These are phyloP conservation scores for Yamadazyma philogaea DNA, from an alignment of 805 yeast species.

Conservation along the genomic window DNA sequence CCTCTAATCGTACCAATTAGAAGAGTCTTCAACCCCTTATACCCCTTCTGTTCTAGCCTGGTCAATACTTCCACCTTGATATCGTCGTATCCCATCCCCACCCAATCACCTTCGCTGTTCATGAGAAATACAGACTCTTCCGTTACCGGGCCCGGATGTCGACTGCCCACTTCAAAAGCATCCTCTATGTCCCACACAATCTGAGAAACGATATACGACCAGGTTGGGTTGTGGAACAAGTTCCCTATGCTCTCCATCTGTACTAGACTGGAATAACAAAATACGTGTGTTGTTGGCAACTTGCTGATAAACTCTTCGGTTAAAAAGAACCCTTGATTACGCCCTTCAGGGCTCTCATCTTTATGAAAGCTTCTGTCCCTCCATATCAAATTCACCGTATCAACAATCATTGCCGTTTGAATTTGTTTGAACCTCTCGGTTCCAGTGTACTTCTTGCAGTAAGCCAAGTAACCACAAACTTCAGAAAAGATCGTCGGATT, in stretches of 20 bases:
- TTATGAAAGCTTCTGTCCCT: constrained; percentile 48
- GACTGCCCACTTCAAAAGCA: constrained; percentile 22
- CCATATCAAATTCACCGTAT: constrained; percentile 55
- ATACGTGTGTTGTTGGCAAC: constrained; percentile 27
- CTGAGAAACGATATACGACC: constrained; percentile 42
- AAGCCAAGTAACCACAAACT: constrained; percentile 45
- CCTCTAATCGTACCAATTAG: constrained; percentile 48
- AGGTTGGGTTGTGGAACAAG: constrained; percentile 51
- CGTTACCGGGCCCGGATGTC: constrained; percentile 56
- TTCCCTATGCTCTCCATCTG: constrained; percentile 33
- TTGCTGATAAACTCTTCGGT: constrained; percentile 30
- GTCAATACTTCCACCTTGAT: constrained; percentile 45
- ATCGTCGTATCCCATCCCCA: constrained; percentile 40
- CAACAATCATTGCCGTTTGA: constrained; percentile 54
- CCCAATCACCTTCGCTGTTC: constrained; percentile 34
- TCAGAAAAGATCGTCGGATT: constrained; percentile 47
- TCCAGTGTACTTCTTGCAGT: constrained; percentile 35
- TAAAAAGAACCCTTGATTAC: constrained; percentile 37
- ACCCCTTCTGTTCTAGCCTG: constrained; percentile 42
- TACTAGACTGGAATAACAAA: constrained; percentile 30
- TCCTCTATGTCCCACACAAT: constrained; percentile 50
- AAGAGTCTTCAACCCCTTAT: constrained; percentile 47
- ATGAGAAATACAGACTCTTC: constrained; percentile 37
- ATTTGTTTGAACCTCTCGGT: constrained; percentile 24
- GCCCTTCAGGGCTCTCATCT: constrained; percentile 22